Evolutionary conservation across 2,329 filamentous ascomycete species (phyloP), one percentile per base, ranked within the genome.

Genomic region (Ascochyta fabae): DNA sequence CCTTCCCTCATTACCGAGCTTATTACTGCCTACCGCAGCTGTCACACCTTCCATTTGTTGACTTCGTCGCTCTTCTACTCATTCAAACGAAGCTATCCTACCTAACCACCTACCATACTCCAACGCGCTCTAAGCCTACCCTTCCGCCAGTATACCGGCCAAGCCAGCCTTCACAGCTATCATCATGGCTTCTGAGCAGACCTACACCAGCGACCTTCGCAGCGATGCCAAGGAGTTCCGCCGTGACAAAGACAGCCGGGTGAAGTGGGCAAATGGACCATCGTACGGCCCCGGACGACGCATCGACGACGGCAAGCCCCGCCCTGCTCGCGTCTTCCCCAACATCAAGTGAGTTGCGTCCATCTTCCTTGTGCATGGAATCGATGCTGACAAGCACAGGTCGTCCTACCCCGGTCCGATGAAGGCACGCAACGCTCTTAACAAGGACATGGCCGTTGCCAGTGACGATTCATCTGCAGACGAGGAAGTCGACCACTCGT

Each of bases 151-250:
- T 34, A 40, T 27, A 51, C 13, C 35, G 46, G 41, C 43, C 42
- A 53, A 50, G 47, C 40, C 58, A 59, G 53, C 41, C 56, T 42
- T 50, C 50, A 43, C 53, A 53, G 34, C 39, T 39, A 36, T 36
- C 62, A 67, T 43, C 71, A 81, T 80, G 78, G 75, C 78, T 62
- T 70, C 77, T 65, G 76, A 80, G 64, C 78, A 80, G 71, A 73
- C 76, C 68, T 74, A 79, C 67, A 79, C 78, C 65, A 70, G 74
- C 70, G 84, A 86, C 69, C 77, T 86, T 59, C 83, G 84, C 69
- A 80, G 79, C 71, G 75, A 75, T 62, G 78, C 81, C 67, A 81
- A 80, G 67, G 81, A 83, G 64, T 81, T 77, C 74, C 78, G 80
- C 64, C 81, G 81, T 68, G 78, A 78, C 67, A 78, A 79, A 68